Conservation (phyloP, 1,139 yeast genomes). For the Zygosaccharomyces sapae region DNA sequence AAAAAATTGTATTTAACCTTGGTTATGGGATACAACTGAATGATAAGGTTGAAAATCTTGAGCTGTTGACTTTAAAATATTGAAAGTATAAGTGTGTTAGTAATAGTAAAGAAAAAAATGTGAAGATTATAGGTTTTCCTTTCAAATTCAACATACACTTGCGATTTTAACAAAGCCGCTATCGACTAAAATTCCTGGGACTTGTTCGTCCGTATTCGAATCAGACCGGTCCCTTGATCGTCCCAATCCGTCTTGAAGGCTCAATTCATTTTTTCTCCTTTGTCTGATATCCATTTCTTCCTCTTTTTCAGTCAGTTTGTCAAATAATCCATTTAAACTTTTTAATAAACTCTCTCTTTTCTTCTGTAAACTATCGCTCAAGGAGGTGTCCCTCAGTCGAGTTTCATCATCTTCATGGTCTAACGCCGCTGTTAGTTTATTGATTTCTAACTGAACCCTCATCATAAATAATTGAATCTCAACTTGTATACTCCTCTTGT, state of each 20-base stretch:
- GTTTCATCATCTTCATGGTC: slow-evolving; percentile 3
- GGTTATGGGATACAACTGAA: slow-evolving; percentile 11
- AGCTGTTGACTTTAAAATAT: slow-evolving; percentile 10
- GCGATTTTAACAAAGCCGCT: slow-evolving; percentile 15
- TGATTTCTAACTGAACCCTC: slow-evolving; percentile 10
- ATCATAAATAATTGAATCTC: slow-evolving; percentile 14
- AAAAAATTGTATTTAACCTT: background rate
- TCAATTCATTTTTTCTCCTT: background rate
- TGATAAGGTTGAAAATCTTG: slow-evolving; percentile 20
- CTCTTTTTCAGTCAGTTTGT: background rate
- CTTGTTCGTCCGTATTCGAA: background rate
- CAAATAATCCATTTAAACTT: slow-evolving; percentile 9
- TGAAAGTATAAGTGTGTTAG: background rate
- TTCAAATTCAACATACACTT: slow-evolving; percentile 11
- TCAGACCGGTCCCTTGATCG: background rate
- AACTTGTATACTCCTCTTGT: slow-evolving; percentile 5
- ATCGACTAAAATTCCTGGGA: slow-evolving; percentile 6
- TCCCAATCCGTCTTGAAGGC: background rate
- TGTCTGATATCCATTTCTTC: background rate
- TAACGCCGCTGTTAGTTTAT: slow-evolving; percentile 7
- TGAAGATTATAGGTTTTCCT: background rate
- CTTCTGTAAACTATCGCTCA: slow-evolving; percentile 1
- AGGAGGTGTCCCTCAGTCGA: slow-evolving; percentile 5
- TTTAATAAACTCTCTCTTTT: slow-evolving; percentile 2
- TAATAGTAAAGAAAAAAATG: background rate